Evolutionary conservation across 1,284 basidiomycete species (phyloP), one percentile per base, ranked within the genome.

Genomic region (Rhodotorula glutinis): DNA sequence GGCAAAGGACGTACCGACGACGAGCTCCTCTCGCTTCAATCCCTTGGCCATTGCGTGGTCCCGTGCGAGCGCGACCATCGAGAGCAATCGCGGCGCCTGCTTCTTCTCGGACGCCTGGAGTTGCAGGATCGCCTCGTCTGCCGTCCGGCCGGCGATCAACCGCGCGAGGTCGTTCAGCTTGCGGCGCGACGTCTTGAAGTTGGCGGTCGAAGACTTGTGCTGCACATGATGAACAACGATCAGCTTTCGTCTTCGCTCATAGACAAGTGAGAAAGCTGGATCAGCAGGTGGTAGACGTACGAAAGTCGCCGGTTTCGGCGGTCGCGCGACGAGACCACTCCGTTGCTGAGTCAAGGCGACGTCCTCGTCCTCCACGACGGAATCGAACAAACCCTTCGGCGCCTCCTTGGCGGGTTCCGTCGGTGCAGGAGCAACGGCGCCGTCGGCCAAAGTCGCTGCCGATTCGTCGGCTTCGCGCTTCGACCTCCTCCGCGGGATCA

Each of bases 91-190:
- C 54, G 83, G 85, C 65, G 90, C 88, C 16, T 90, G 70, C 51
- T 72, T 72, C 65, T 73, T 73, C 30, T 63, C 63, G 4, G 69
- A 68, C 13, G 65, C 64, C 71, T 90, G 86, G 89, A 98, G 95
- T 78, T 98, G 95, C 60, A 98, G 81, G 76, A 98, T 94, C 33
- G 95, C 94, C 76, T 89, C 87, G 80, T 97, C 93, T 66, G 95
- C 87, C 19, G 92, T 91, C 75, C 91, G 88, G 21, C 90, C 88
- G 14, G 89, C 83, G 73, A 98, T 91, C 79, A 97, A 91, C 62
- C 86, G 83, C 11, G 89, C 88, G 52, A 98, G 83, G 81, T 88
- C 84, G 79, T 95, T 93, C 61, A 97, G 82, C 80, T 98, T 98
- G 65, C 92, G 85, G 72, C 89, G 91, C 14, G 91, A 94, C 57